phyloP scores from a whole-genome alignment of 2,329 filamentous ascomycete species.

The Lasiodiplodia citricola region DNA sequence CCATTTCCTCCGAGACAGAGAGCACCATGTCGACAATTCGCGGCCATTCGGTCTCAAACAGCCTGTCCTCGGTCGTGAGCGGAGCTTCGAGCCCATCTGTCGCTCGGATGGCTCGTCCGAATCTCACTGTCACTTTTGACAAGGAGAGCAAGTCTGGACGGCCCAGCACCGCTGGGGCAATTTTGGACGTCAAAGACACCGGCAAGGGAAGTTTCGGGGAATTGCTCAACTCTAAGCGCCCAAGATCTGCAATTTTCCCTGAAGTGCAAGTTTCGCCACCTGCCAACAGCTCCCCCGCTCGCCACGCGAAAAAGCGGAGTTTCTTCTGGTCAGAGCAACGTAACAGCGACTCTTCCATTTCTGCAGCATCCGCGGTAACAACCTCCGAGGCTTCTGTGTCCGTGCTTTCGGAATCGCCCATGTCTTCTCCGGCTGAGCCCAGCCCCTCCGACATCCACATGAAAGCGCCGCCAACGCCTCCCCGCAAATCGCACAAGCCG shows the following conservation, averaged over 20 bases:
- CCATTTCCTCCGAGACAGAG: slow-evolving; percentile 83
- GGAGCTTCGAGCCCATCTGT: slow-evolving; percentile 55
- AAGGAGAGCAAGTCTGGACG: slow-evolving; percentile 48
- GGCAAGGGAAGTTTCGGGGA: slow-evolving; percentile 36
- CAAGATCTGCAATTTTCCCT: slow-evolving; percentile 43
- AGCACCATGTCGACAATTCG: slow-evolving; percentile 73
- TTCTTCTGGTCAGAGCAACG: slow-evolving; percentile 59
- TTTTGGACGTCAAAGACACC: slow-evolving; percentile 57
- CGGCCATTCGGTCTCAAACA: slow-evolving; percentile 77
- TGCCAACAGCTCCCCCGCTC: slow-evolving; percentile 31
- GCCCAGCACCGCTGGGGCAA: slow-evolving; percentile 74
- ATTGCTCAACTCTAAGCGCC: slow-evolving; percentile 39
- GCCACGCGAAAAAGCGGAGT: slow-evolving; percentile 40
- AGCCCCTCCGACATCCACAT: not conserved
- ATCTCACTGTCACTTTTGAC: slow-evolving; percentile 48
- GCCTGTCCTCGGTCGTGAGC: slow-evolving; percentile 78
- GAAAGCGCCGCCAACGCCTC: slow-evolving; percentile 5
- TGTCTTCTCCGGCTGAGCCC: slow-evolving; percentile 19
- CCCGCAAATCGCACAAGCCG: slow-evolving; percentile 35
- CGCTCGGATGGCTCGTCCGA: slow-evolving; percentile 47
- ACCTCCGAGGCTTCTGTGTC: slow-evolving; percentile 43
- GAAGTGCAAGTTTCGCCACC: slow-evolving; percentile 29
- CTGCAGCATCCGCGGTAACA: slow-evolving; percentile 36
- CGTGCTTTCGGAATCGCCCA: slow-evolving; percentile 26
- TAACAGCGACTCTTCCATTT: slow-evolving; percentile 44